Conservation (phyloP, 805 yeast species). For the Kodamaea kaohsiungensis region DNA sequence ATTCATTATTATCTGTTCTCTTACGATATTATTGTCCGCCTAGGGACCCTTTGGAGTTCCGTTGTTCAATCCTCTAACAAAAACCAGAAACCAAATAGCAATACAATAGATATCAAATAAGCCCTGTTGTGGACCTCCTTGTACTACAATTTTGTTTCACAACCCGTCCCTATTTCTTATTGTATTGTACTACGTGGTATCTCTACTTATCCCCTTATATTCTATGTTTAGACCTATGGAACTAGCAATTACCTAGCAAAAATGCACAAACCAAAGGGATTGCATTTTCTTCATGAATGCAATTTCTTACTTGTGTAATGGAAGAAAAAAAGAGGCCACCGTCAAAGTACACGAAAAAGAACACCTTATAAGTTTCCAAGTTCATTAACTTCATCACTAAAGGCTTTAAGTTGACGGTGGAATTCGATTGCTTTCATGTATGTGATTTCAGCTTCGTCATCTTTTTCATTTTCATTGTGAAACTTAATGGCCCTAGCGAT, state of each 20-base stretch:
- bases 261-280: not conserved
- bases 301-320: not conserved
- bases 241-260: not conserved
- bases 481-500: not conserved
- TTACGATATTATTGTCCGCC: too few relatives aligned
- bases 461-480: not conserved
- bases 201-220: not conserved
- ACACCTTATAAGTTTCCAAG: not conserved
- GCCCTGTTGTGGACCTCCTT: too few relatives aligned
- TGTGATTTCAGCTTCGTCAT: not conserved
- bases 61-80: too few relatives aligned
- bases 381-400: not conserved
- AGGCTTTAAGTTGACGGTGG: not conserved
- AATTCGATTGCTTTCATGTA: not conserved
- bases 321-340: not conserved
- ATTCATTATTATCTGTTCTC: too few relatives aligned
- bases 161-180: not conserved
- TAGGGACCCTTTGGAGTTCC: too few relatives aligned
- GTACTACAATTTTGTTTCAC: not conserved
- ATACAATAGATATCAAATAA: too few relatives aligned
- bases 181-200: not conserved
- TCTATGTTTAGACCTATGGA: not conserved
- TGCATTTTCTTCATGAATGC: not conserved
- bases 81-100: too few relatives aligned
- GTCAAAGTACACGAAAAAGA: not conserved